Evolutionary conservation across 306 rosid species (phyloP).

Genomic region (Prunus armeniaca): DNA sequence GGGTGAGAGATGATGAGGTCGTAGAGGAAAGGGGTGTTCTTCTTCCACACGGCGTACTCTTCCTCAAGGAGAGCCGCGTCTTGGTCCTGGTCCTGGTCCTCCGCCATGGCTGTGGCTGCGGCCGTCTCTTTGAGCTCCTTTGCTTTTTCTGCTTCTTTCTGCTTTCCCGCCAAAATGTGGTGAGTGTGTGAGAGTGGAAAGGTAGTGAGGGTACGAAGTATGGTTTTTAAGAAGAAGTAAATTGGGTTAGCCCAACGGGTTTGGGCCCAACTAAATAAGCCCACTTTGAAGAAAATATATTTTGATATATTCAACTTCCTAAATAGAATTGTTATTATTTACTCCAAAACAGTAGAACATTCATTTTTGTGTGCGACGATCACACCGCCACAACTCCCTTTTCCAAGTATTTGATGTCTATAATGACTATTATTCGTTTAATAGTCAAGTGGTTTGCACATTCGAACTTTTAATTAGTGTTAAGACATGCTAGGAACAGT

Average conservation of each 20-base stretch:
- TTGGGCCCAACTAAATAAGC: neutral
- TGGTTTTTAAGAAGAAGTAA: neutral
- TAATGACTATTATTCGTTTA: too few species aligned
- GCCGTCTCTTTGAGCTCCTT: neutral
- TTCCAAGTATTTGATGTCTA: too few species aligned
- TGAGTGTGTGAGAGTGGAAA: neutral
- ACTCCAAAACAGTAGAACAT: too few species aligned
- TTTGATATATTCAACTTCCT: too few species aligned
- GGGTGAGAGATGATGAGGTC: slow-evolving; percentile 73
- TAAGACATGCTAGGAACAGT: too few species aligned
- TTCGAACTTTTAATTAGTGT: too few species aligned
- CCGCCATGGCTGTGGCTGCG: slow-evolving; percentile 38
- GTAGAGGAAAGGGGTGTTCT: slow-evolving; percentile 73
- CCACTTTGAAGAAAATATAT: neutral
- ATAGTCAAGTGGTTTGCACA: too few species aligned
- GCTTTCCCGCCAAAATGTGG: slow-evolving; percentile 36
- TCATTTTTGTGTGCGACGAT: too few species aligned
- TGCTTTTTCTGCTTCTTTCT: neutral
- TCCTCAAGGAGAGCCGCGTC: slow-evolving; percentile 45
- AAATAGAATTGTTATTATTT: too few species aligned
- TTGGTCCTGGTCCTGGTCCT: slow-evolving; percentile 34
- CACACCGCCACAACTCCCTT: too few species aligned
- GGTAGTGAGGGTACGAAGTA: neutral
- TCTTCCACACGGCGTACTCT: slow-evolving; percentile 84
- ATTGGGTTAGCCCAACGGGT: neutral